These are phyloP conservation scores for Trypanosoma theileri DNA, from an alignment of 208 protist species.

Conservation along the genomic window DNA sequence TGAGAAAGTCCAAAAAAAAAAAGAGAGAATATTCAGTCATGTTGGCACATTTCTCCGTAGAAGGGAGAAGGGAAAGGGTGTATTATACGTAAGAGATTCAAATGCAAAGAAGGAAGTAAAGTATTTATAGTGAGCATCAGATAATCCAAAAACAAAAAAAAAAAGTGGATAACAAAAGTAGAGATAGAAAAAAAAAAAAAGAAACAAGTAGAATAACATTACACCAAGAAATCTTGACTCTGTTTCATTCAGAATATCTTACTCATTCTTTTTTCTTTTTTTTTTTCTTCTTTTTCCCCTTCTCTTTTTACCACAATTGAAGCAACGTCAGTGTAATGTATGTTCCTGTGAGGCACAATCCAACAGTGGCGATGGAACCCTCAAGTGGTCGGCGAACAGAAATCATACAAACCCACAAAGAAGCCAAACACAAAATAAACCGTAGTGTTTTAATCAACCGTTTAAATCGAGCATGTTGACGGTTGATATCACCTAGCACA, in stretches of 20 bases:
- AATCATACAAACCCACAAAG: conserved; percentile 46
- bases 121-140: no score
- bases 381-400: conserved; percentile 62
- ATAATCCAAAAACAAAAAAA: no score
- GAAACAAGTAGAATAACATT: not conserved
- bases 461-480: conserved; percentile 26
- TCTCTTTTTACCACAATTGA: conserved; percentile 13
- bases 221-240: not conserved
- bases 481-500: conserved; percentile 42
- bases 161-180: no score
- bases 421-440: conserved; percentile 22
- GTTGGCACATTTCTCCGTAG: not conserved
- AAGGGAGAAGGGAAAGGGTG: no score
- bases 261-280: not conserved
- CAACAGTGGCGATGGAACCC: conserved; percentile 37
- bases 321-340: conserved; percentile 27
- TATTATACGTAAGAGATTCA: no score
- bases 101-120: not conserved
- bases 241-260: not conserved
- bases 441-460: not conserved
- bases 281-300: not conserved
- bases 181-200: no score
- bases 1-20: no score
- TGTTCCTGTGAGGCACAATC: conserved; percentile 40
- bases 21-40: no score